Conservation (phyloP, 108 stramenopile species). For the Nannochloropsis gaditana region DNA sequence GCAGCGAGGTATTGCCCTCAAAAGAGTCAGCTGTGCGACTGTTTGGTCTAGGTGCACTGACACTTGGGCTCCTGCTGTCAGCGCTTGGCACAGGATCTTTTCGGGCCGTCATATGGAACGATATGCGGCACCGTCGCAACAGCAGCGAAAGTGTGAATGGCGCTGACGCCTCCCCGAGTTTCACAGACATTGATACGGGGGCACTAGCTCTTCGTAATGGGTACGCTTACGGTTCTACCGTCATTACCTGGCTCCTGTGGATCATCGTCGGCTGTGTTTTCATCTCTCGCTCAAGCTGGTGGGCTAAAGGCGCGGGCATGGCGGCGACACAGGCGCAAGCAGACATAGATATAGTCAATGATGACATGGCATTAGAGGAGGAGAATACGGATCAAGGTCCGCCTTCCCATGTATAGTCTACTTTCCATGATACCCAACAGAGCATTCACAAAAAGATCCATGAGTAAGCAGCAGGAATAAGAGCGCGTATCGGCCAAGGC, state of each 20-base stretch:
- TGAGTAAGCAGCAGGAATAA: no score
- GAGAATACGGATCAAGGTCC: no score
- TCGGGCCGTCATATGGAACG: background rate
- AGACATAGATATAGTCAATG: no score
- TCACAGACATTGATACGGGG: background rate
- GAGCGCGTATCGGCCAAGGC: no score
- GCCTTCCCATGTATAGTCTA: no score
- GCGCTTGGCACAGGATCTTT: background rate
- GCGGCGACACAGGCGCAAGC: background rate
- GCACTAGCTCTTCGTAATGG: background rate
- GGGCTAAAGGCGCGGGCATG: background rate
- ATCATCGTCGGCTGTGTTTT: background rate
- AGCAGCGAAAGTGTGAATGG: background rate
- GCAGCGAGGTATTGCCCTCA: background rate
- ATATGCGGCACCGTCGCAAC: background rate
- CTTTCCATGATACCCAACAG: no score
- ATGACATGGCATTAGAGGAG: no score
- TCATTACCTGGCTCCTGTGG: background rate
- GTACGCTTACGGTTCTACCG: background rate
- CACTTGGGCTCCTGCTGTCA: background rate
- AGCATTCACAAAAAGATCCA: no score
- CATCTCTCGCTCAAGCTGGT: background rate
- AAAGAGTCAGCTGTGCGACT: background rate
- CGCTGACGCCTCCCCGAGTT: background rate
- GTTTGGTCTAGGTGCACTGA: background rate